Evolutionary conservation across 257 asterid species (phyloP).

Genomic region (Solanum pennellii): DNA sequence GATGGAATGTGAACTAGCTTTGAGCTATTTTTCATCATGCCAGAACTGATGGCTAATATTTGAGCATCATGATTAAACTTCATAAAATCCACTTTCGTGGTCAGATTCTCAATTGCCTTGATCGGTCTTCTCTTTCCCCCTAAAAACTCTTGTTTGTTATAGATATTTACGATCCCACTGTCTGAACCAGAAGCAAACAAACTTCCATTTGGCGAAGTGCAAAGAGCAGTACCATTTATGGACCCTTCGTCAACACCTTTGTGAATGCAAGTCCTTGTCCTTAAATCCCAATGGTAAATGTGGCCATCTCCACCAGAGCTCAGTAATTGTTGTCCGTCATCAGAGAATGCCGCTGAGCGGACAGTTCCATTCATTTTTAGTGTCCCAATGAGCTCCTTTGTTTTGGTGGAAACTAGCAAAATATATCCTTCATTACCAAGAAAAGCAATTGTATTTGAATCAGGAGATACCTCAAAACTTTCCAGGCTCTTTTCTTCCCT

Average conservation of each 20-base stretch:
- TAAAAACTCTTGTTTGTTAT: constrained; percentile 49
- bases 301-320: constrained; percentile 90
- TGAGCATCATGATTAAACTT: constrained; percentile 68
- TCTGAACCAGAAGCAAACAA: constrained; percentile 94
- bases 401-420: constrained; percentile 65
- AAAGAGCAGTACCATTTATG: constrained; percentile 58
- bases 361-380: constrained; percentile 89
- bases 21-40: constrained; percentile 74
- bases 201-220: constrained; percentile 52
- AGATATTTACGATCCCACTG: constrained; percentile 75
- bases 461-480: constrained; percentile 87
- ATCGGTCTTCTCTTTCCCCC: constrained; percentile 82
- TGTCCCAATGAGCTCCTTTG: constrained; percentile 78
- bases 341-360: constrained; percentile 65
- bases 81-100: constrained; percentile 68
- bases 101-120: constrained; percentile 63
- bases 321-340: constrained; percentile 51
- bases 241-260: constrained; percentile 92
- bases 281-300: constrained; percentile 79
- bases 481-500: constrained; percentile 97
- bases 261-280: constrained; percentile 72
- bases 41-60: constrained; percentile 69
- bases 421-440: constrained; percentile 84
- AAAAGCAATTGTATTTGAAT: constrained; percentile 73
- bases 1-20: constrained; percentile 73